Evolutionary conservation across 2,329 filamentous ascomycete genomes (phyloP).

Genomic region (Madurella fahalii): DNA sequence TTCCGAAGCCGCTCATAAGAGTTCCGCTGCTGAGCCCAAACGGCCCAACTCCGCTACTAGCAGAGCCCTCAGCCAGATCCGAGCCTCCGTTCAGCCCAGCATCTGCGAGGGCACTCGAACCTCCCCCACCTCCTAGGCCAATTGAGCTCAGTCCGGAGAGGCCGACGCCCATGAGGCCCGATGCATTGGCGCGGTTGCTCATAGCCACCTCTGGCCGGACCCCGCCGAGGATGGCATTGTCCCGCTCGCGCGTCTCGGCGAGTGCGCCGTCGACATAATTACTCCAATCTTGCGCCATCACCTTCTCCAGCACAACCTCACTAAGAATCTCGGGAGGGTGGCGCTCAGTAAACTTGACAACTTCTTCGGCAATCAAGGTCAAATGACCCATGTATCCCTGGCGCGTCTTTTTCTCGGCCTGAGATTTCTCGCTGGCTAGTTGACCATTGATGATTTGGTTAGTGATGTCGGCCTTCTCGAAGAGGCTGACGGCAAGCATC

Average conservation of each 20-base stretch:
- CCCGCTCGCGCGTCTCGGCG: conserved; percentile 87
- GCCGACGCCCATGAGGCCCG: conserved; percentile 46
- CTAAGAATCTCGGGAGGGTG: conserved; percentile 86
- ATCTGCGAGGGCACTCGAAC: conserved; percentile 69
- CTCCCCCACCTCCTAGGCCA: conserved; percentile 33
- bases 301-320: conserved; percentile 76
- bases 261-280: conserved; percentile 91
- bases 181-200: conserved; percentile 63
- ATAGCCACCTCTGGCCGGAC: conserved; percentile 88
- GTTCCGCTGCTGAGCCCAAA: conserved; percentile 72
- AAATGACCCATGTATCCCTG: conserved; percentile 98
- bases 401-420: conserved; percentile 78
- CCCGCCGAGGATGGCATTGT: conserved; percentile 96
- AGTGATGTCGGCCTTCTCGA: conserved; percentile 85
- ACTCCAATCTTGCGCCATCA: conserved; percentile 87
- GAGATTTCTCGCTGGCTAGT: conserved; percentile 77
- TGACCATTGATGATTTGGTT: conserved; percentile 91
- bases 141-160: conserved; percentile 43
- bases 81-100: conserved; percentile 75
- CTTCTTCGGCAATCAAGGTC: conserved; percentile 94
- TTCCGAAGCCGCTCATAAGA: conserved; percentile 85
- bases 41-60: conserved; percentile 62
- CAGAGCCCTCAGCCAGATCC: conserved; percentile 60
- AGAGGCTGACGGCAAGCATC: conserved; percentile 83
- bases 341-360: conserved; percentile 95